Base-by-base conservation (phyloP, 1,139 yeast genomes). In the Suhomyces choctaworum region DNA sequence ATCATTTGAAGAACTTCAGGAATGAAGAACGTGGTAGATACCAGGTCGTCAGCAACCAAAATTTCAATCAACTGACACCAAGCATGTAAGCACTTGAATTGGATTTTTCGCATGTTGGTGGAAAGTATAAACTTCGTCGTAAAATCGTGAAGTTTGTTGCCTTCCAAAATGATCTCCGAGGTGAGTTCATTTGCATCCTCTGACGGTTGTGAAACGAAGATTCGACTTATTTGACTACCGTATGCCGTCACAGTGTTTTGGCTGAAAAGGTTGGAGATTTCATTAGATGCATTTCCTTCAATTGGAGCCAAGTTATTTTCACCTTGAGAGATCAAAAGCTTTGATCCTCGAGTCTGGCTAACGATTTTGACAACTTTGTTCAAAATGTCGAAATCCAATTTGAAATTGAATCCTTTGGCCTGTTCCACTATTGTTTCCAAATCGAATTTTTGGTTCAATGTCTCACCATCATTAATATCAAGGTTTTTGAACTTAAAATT, bases 51-150 rank as follows among this genome's bases (percentile, higher is more conserved):
- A 13, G 79, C 70, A 6, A 86, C 79, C 31, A 88, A 60, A 4
- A 88, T 79, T 44, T 87, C 86, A 23, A 87, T 80, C 34, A 89
- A 60, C 47, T 82, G 84, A 22, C 83, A 80, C 97, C 97, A 90
- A 0, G 95, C 77, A 49, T 80, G 85, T 19, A 90, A 62, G 39
- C 82, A 78, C 7, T 73, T 64, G 30, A 82, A 63, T 45, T 85
- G 94, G 4, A 70, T 64, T 1, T 66, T 57, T 38, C 73, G 70
- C 47, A 79, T 71, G 26, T 68, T 66, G 22, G 66, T 64, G 23
- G 64, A 64, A 9, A 76, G 61, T 12, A 78, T 50, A 28, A 66
- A 65, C 43, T 71, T 73, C 1, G 66, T 62, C 22, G 76, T 48
- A 40, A 70, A 67, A 10, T 61, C 63, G 24, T 63, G 51, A 25